Percentiles rank a stretch among this genome's conserved stretches.
phyloP scores from a whole-genome alignment of 2,329 filamentous ascomycete genomes.

The Bretziella fagacearum region DNA sequence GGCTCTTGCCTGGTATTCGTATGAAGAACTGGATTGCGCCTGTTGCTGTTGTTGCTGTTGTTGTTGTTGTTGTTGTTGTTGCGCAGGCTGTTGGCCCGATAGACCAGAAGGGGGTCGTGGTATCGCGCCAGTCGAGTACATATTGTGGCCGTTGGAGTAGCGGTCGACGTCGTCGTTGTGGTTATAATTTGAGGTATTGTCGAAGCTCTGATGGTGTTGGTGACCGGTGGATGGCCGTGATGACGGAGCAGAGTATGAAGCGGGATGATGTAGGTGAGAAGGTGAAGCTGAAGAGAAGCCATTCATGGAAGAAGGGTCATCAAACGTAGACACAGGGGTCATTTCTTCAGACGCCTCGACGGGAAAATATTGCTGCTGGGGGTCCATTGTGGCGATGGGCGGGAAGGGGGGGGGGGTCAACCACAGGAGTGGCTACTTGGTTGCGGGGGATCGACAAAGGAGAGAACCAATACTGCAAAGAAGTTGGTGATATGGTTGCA shows the following conservation, averaged over 20 bases:
- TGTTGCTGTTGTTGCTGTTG: conserved; percentile 27
- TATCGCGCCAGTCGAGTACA: conserved; percentile 20
- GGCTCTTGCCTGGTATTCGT: conserved; percentile 21
- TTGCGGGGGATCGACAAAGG: no score
- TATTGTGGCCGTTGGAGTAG: conserved; percentile 29
- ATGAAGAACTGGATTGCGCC: conserved; percentile 22
- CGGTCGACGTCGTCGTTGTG: conserved; percentile 25
- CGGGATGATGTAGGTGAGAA: conserved; percentile 16
- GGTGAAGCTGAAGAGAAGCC: no score
- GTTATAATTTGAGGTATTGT: conserved; percentile 24
- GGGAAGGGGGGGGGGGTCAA: no score
- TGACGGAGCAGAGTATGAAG: conserved; percentile 15
- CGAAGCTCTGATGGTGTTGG: conserved; percentile 32
- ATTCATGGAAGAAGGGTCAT: conserved; percentile 8
- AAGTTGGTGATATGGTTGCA: no score
- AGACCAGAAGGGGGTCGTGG: conserved; percentile 40
- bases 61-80: conserved; percentile 14
- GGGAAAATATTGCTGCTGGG: conserved; percentile 10
- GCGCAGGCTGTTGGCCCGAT: conserved; percentile 22
- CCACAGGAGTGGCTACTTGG: no score
- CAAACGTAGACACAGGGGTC: conserved; percentile 8
- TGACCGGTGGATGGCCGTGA: conserved; percentile 19
- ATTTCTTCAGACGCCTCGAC: conserved; percentile 11
- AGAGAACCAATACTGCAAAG: no score
- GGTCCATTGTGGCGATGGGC: conserved; percentile 11